A percentile compares a stretch with the other conserved stretches of the same genome.
These are phyloP conservation scores for Bipolaris gigantea DNA, from an alignment of 2,329 filamentous ascomycete species.

Conservation along the genomic window DNA sequence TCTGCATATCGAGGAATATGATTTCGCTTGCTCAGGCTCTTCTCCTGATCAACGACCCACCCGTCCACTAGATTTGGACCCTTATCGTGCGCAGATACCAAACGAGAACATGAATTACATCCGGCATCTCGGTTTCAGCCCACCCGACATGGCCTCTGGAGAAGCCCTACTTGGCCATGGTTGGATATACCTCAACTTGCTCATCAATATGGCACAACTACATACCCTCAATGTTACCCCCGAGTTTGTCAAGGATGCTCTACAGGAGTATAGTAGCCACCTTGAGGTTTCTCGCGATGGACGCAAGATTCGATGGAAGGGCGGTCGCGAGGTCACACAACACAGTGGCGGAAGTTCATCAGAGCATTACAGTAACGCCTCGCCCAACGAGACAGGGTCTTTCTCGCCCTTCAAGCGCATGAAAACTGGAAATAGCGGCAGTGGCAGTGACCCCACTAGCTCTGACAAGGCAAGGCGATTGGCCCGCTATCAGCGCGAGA, in stretches of 20 bases:
- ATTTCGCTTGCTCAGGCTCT: constrained; percentile 35
- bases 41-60: constrained; percentile 75
- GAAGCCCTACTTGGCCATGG: constrained; percentile 67
- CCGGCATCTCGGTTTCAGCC: constrained; percentile 69
- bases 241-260: constrained; percentile 73
- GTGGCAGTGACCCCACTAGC: constrained; percentile 22
- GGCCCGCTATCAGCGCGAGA: constrained; percentile 25
- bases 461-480: constrained; percentile 23
- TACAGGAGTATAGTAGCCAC: constrained; percentile 70
- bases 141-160: constrained; percentile 57
- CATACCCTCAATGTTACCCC: constrained; percentile 83
- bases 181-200: constrained; percentile 80
- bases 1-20: constrained; percentile 28
- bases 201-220: constrained; percentile 80
- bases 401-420: constrained; percentile 32
- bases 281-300: constrained; percentile 79
- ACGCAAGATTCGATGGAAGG: constrained; percentile 77
- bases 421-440: constrained; percentile 26
- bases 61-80: constrained; percentile 74
- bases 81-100: constrained; percentile 73
- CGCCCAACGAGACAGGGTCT: constrained; percentile 51
- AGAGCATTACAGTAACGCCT: constrained; percentile 48
- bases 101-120: constrained; percentile 80
- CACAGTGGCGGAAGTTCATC: constrained; percentile 64
- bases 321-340: constrained; percentile 65